Percentiles rank a stretch among this genome's conserved stretches.
These are phyloP conservation scores for Trametopsis cervina DNA, from an alignment of 768 basidiomycete species.

Conservation along the genomic window DNA sequence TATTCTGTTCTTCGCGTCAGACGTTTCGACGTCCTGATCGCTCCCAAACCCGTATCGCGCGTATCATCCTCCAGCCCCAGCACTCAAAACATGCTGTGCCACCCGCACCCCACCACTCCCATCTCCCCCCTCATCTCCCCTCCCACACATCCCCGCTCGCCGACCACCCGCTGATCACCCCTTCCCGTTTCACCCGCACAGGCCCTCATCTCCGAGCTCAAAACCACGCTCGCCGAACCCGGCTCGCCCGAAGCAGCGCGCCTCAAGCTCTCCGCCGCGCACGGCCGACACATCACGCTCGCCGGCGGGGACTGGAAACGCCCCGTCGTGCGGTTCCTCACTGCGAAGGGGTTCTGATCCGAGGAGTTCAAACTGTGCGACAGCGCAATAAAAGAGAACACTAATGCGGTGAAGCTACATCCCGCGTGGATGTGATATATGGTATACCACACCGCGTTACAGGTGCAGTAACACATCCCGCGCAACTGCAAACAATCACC, in stretches of 20 bases:
- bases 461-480: too few relatives aligned
- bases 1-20: too few relatives aligned
- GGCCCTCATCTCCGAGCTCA: conserved; percentile 55
- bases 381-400: too few relatives aligned
- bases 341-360: conserved; percentile 55
- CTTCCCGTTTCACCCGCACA: conserved; percentile 20
- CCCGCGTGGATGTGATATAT: too few relatives aligned
- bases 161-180: background rate
- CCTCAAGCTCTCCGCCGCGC: conserved; percentile 40
- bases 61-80: too few relatives aligned
- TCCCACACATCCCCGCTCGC: background rate
- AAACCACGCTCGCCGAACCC: conserved; percentile 40
- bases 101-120: too few relatives aligned
- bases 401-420: background rate
- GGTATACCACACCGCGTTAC: too few relatives aligned
- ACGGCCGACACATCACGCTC: conserved; percentile 49
- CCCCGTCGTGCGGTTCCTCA: conserved; percentile 56
- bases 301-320: conserved; percentile 59
- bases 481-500: too few relatives aligned
- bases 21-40: too few relatives aligned
- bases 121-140: too few relatives aligned
- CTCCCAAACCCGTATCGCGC: too few relatives aligned
- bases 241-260: conserved; percentile 40
- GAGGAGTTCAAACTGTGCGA: background rate
- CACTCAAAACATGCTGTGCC: too few relatives aligned